Base-by-base conservation (phyloP, 2,329 filamentous ascomycete genomes). In the Malbranchea zuffiana region DNA sequence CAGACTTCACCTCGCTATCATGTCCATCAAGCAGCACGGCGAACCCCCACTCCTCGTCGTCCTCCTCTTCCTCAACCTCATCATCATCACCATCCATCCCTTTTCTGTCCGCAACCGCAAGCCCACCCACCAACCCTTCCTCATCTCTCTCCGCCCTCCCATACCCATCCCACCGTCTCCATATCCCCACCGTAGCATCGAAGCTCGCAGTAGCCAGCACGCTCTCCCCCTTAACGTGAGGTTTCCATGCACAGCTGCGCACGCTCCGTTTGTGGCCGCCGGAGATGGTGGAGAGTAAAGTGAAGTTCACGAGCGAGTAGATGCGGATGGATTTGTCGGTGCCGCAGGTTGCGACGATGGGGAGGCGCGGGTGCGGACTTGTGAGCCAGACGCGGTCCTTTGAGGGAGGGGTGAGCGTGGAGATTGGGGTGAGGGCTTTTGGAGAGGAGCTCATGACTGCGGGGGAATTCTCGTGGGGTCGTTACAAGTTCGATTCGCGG, bases 201-300 rank as follows among this genome's bases (percentile, higher is more conserved):
- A 98, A 98, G 56, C 82, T 90, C 3, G 85, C 90, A 0, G 87
- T 94, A 4, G 88, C 87, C 11, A 96, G 72, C 29, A 88, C 84
- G 39, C 82, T 78, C 54, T 78, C 75, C 13, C 68, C 71, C 10
- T 70, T 63, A 28, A 74, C 62, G 42, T 71, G 70, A 0, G 87
- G 86, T 61, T 93, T 93, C 90, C 90, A 98, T 24, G 84, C 79
- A 13, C 79, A 76, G 33, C 77, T 76, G 38, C 90, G 76, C n/a
- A 98, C 78, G 50, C 82, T 90, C 39, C 90, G 82, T 49, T 85
- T 83, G 63, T 98, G 90, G 5, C 88, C 90, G 42, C 86, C 87
- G 5, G 79, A 78, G 37, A 96, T 78, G 13, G 73, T 74, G 52
- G 80, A 85, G 54, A 93, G 79, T 33, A 84, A 73, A 10, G 77